phyloP scores from a whole-genome alignment of 2,329 filamentous ascomycete genomes.

The Nemania bipapillata region DNA sequence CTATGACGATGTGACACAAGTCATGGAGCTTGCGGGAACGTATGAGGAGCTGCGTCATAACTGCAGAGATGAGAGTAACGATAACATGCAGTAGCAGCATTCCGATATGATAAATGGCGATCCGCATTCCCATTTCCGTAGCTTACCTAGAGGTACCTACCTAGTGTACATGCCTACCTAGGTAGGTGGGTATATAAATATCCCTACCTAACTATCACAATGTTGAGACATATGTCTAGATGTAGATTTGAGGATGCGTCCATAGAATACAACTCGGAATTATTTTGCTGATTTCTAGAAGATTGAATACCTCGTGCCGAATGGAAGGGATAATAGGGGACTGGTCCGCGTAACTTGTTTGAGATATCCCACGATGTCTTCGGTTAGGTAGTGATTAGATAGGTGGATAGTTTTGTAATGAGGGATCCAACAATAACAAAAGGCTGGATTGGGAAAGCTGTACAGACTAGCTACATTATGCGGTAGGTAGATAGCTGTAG shows the following conservation, averaged over 20 bases:
- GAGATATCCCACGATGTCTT: background rate
- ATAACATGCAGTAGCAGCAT: slow-evolving; percentile 47
- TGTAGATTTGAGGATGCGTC: background rate
- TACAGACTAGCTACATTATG: no score
- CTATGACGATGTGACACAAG: slow-evolving; percentile 43
- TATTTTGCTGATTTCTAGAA: background rate
- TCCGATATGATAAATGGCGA: slow-evolving; percentile 49
- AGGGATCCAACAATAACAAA: slow-evolving; percentile 27
- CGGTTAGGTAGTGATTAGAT: slow-evolving; percentile 11
- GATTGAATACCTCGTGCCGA: background rate
- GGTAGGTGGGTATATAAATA: background rate
- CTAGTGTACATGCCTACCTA: slow-evolving; percentile 4
- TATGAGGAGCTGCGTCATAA: slow-evolving; percentile 45
- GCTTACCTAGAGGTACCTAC: slow-evolving; percentile 4
- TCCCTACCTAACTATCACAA: background rate
- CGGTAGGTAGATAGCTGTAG: no score
- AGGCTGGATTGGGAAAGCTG: slow-evolving; percentile 20
- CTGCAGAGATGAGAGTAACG: slow-evolving; percentile 40
- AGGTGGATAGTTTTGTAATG: no score
- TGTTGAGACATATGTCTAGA: background rate
- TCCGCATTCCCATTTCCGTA: slow-evolving; percentile 47
- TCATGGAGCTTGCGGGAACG: slow-evolving; percentile 37
- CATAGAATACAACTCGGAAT: slow-evolving; percentile 1
- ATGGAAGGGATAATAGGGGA: background rate
- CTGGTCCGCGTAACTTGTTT: slow-evolving; percentile 12